Base-by-base conservation (phyloP, 805 yeast genomes). In the Candida pseudofarinosa region DNA sequence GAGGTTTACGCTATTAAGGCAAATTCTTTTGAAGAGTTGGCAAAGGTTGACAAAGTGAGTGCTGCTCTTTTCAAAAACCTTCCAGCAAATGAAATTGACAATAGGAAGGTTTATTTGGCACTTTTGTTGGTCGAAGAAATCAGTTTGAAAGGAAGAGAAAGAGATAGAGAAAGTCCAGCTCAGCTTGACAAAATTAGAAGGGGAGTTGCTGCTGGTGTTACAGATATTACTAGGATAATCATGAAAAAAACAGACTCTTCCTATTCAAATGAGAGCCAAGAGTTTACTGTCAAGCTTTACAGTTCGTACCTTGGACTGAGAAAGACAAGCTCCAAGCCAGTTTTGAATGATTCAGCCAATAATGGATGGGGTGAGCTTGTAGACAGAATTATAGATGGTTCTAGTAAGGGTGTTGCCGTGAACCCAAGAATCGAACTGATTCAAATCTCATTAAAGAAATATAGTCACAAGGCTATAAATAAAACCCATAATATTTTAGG, bases 301-400 rank as follows among this genome's bases (percentile, higher is more conserved):
- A 85, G 91, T 1, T 83, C 93, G 0, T 82, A 74, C 52, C 74
- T 81, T 51, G 71, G 71, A 45, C 65, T 63, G 20, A 67, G 68
- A 47, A 65, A 56, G 46, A 59, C 59, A 28, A 20, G 47, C 26
- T 44, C 44, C 30, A 46, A 42, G 6, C 39, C 33, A 14, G 46
- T 45, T 7, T 46, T 48, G 10, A 53, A 51, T 3, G 43, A 20
- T 16, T 46, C 41, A 15, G 47, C 49, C n/a, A 65, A 60, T 45
- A 75, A 79, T 46, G 97, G 97, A 39, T 88, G 96, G 96, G 97
- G 96, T 65, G 90, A 84, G 48, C 65, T 86, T 39, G 77, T 85
- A 17, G 88, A 87, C 53, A 71, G 95, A 53, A 85, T 88, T 46
- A 82, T 88, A 49, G 60, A 77, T 13, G 93, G 95, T 19, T 78